Base-by-base conservation (phyloP, 2,329 filamentous ascomycete genomes). In the Monilinia fructicola region DNA sequence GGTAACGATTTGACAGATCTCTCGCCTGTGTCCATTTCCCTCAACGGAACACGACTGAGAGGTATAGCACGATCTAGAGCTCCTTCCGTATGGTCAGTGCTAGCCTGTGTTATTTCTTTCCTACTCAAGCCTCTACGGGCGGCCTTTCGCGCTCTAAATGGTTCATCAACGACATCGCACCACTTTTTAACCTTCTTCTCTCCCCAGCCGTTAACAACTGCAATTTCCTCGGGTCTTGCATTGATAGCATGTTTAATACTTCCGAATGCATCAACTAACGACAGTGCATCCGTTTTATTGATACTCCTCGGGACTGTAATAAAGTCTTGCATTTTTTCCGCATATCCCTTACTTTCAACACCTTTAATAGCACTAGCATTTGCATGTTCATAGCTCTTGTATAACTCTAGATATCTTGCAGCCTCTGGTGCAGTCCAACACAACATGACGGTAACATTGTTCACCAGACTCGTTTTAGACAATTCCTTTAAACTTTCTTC, bases 381-480 rank as follows among this genome's bases (percentile, higher is more conserved):
- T 44, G 93, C 91, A 76, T 96, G 88, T 78, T 99, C 95, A 74
- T 93, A 96, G 0, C 90, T 91, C 78, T 99, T 99, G 83, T 94
- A 98, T 12, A 97, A 82, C 76, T 98, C 95, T 31, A 99, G 83
- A 75, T 99, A 99, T 73, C 94, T 88, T 0, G 91, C 95, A 2
- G 93, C 94, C 80, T 99, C 95, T 67, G 92, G 90, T 21, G 94
- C 91, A 7, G 90, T 94, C 95, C 95, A 99, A 80, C 92, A 96
- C 10, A 98, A 83, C 62, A 99, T 88, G 16, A 99, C 79, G 1
- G 95, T 99, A 52, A 97, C 86, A 71, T 96, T 93, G 77, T 97
- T 97, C 78, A 98, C 87, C 35, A 98, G 79, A 18, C 91, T 93
- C 2, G 93, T 96, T 78, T 98, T 98, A 68, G 92, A 92, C 12